Conservation (phyloP, 2,329 filamentous ascomycete species). For the Diplodia mutila region DNA sequence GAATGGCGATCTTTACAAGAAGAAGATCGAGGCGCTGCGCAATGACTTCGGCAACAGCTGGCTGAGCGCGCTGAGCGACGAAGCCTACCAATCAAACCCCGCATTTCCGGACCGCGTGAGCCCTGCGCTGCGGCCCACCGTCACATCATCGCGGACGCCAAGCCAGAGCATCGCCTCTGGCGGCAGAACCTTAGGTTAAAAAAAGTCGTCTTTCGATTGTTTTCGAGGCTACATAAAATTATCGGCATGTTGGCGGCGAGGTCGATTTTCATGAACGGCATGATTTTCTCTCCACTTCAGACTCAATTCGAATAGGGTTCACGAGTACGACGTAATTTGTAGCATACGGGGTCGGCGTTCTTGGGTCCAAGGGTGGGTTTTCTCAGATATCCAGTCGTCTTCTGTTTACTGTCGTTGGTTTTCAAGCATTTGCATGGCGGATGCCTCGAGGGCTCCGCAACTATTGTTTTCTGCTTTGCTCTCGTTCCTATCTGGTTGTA, state of each 20-base stretch:
- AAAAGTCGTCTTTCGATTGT: constrained; percentile 17
- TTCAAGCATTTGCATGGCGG: constrained; percentile 24
- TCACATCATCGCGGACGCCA: constrained; percentile 36
- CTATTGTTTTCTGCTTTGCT: not conserved
- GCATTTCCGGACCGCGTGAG: constrained; percentile 26
- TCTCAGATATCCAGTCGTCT: constrained; percentile 26
- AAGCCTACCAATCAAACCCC: constrained; percentile 49
- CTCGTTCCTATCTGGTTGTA: constrained; percentile 17
- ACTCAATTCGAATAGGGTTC: constrained; percentile 6
- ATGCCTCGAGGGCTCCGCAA: constrained; percentile 9
- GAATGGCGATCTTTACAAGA: constrained; percentile 78
- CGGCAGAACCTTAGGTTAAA: constrained; percentile 44
- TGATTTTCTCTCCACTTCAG: constrained; percentile 25
- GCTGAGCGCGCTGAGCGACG: constrained; percentile 82
- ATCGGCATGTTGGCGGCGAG: constrained; percentile 1
- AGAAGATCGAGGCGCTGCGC: constrained; percentile 84
- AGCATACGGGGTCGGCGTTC: constrained; percentile 25
- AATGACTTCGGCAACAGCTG: constrained; percentile 86
- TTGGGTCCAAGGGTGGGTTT: constrained; percentile 15
- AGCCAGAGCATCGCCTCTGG: constrained; percentile 47
- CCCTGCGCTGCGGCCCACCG: constrained; percentile 38
- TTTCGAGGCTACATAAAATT: constrained; percentile 10
- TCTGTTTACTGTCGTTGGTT: constrained; percentile 22
- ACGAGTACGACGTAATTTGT: constrained; percentile 24
- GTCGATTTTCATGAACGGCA: constrained; percentile 23